Evolutionary conservation across 495 filamentous ascomycete genomes (phyloP).

Genomic region (Apodospora peruviana): DNA sequence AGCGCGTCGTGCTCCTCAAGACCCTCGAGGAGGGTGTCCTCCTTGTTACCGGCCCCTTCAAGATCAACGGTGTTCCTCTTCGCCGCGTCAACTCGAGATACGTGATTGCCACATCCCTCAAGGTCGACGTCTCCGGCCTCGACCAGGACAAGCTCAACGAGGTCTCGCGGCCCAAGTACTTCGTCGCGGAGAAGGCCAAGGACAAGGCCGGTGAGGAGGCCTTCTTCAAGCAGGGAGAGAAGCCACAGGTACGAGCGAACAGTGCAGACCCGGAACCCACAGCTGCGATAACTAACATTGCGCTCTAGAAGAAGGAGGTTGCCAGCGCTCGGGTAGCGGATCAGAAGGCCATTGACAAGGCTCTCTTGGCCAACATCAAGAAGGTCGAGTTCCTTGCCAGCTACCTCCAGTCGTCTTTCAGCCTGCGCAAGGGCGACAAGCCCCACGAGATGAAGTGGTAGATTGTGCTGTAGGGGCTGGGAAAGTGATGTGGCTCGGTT

Average conservation of each 20-base stretch:
- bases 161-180: constrained; percentile 79
- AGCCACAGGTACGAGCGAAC: constrained; percentile 85
- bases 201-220: constrained; percentile 91
- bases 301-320: constrained; percentile 86
- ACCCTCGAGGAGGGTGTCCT: constrained; percentile 92
- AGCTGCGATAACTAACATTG: constrained; percentile 19
- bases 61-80: constrained; percentile 98
- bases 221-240: constrained; percentile 98
- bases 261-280: not conserved
- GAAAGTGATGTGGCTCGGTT: constrained; percentile 36
- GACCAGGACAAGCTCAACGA: constrained; percentile 80
- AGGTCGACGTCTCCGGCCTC: constrained; percentile 78
- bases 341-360: constrained; percentile 97
- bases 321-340: constrained; percentile 83
- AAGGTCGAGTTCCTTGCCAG: constrained; percentile 82
- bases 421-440: constrained; percentile 94
- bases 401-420: constrained; percentile 90
- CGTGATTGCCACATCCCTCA: constrained; percentile 93
- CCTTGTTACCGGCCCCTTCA: constrained; percentile 98
- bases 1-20: constrained; percentile 98
- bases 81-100: constrained; percentile 97
- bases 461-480: constrained; percentile 21
- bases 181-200: constrained; percentile 85
- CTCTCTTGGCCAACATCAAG: constrained; percentile 86
- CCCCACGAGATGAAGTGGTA: constrained; percentile 98